Percentiles rank a stretch among this genome's conserved stretches.
Evolutionary conservation across 1,284 basidiomycete species (phyloP).

Genomic region (Calocybe gambosa): DNA sequence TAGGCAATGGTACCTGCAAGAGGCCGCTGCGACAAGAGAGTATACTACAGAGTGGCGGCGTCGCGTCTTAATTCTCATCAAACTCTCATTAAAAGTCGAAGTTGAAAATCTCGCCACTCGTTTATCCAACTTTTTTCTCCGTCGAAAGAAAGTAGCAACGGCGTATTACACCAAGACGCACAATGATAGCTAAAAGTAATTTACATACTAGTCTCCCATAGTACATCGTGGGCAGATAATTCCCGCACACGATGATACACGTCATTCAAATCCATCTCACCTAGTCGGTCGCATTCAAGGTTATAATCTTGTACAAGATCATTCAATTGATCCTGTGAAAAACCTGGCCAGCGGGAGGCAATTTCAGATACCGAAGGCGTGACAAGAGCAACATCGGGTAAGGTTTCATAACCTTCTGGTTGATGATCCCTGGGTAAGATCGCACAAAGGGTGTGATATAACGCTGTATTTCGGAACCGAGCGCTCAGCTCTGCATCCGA

Average conservation of each 20-base stretch:
- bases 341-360: constrained; percentile 61
- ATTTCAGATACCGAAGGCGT: constrained; percentile 55
- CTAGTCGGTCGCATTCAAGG: constrained; percentile 49
- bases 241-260: constrained; percentile 56
- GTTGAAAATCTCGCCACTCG: constrained; percentile 34
- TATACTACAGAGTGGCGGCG: constrained; percentile 62
- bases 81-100: constrained; percentile 45
- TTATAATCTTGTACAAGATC: constrained; percentile 53
- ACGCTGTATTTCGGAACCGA: constrained; percentile 61
- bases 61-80: constrained; percentile 49
- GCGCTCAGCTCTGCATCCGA: constrained; percentile 67
- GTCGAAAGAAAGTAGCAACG: constrained; percentile 3
- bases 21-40: constrained; percentile 44
- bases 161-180: neutral
- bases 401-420: constrained; percentile 43
- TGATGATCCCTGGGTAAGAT: constrained; percentile 38
- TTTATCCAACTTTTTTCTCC: constrained; percentile 17
- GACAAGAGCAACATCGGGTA: constrained; percentile 47
- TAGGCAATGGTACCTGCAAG: constrained; percentile 63
- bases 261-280: constrained; percentile 50
- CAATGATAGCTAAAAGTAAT: neutral
- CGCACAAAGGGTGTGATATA: constrained; percentile 55
- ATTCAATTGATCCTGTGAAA: constrained; percentile 56
- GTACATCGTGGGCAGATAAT: constrained; percentile 44
- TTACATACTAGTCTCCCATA: constrained; percentile 22